Evolutionary conservation across 2,329 filamentous ascomycete genomes (phyloP).

Genomic region (Botryosphaeria dothidea): DNA sequence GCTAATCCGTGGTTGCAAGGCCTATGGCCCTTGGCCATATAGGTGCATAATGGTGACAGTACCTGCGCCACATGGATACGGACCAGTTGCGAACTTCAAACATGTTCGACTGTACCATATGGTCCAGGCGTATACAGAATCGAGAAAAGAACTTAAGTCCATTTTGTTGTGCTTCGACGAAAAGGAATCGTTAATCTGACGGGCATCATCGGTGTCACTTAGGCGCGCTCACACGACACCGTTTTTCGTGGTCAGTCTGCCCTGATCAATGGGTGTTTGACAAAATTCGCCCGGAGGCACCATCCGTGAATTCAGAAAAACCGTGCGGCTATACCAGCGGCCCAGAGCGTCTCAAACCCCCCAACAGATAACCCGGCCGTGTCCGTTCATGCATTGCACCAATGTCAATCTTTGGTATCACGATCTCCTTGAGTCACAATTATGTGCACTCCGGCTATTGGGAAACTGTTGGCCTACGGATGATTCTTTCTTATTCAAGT

Average conservation of each 20-base stretch:
- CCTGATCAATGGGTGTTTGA: neutral
- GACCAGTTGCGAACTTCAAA: neutral
- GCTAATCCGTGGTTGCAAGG: slow-evolving; percentile 17
- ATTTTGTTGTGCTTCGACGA: neutral
- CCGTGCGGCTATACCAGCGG: neutral
- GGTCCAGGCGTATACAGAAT: neutral
- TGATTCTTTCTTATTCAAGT: too few species aligned
- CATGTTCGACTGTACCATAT: neutral
- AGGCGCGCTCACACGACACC: neutral
- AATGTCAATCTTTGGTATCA: too few species aligned
- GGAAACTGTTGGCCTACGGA: too few species aligned
- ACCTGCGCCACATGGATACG: neutral
- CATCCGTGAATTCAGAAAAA: neutral
- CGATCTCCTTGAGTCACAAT: too few species aligned
- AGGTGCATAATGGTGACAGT: slow-evolving; percentile 1
- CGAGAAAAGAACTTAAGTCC: neutral
- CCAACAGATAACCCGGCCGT: too few species aligned
- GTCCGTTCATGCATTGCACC: too few species aligned
- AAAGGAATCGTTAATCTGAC: neutral
- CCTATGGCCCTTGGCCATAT: slow-evolving; percentile 6
- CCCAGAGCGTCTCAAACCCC: neutral
- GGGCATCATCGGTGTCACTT: slow-evolving; percentile 1
- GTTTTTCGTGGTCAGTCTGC: neutral
- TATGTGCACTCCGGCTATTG: too few species aligned
- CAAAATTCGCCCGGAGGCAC: neutral